A percentile compares a stretch with the other conserved stretches of the same genome.
These are phyloP conservation scores for Ophiostoma fasciatum DNA, from an alignment of 2,329 filamentous ascomycete genomes.

Conservation along the genomic window DNA sequence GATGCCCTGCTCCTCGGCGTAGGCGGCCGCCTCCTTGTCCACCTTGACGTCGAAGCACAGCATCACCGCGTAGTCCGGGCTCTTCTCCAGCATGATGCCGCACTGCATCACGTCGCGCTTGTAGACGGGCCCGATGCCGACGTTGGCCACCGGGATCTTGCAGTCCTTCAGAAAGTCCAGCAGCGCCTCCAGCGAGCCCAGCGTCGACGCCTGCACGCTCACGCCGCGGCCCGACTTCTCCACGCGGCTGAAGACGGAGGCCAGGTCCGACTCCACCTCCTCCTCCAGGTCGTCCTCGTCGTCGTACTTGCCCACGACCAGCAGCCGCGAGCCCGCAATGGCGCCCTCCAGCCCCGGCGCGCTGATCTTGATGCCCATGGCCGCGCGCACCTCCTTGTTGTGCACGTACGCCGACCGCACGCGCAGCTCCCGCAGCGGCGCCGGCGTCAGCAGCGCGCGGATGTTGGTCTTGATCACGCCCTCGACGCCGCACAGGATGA, in stretches of 20 bases:
- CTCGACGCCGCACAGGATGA: constrained; percentile 93
- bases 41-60: constrained; percentile 99
- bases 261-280: constrained; percentile 90
- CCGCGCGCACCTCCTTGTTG: constrained; percentile 98
- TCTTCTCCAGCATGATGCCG: constrained; percentile 92
- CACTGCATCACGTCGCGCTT: constrained; percentile 95
- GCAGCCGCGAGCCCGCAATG: constrained; percentile 86
- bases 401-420: constrained; percentile 95
- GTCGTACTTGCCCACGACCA: constrained; percentile 88
- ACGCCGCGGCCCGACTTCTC: constrained; percentile 89
- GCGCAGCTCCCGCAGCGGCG: constrained; percentile 82
- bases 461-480: constrained; percentile 93
- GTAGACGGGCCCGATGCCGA: constrained; percentile 93
- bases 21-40: constrained; percentile 83
- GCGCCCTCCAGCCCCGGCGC: constrained; percentile 90
- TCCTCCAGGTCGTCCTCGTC: constrained; percentile 95
- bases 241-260: constrained; percentile 79
- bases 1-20: constrained; percentile 87
- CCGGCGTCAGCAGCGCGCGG: constrained; percentile 82
- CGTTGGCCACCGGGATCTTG: constrained; percentile 96
- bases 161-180: constrained; percentile 90
- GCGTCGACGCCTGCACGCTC: constrained; percentile 90
- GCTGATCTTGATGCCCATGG: constrained; percentile 96
- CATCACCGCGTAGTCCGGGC: constrained; percentile 95
- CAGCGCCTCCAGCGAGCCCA: constrained; percentile 89